phyloP scores from a whole-genome alignment of 345 rosid species.

The Psidium guajava region DNA sequence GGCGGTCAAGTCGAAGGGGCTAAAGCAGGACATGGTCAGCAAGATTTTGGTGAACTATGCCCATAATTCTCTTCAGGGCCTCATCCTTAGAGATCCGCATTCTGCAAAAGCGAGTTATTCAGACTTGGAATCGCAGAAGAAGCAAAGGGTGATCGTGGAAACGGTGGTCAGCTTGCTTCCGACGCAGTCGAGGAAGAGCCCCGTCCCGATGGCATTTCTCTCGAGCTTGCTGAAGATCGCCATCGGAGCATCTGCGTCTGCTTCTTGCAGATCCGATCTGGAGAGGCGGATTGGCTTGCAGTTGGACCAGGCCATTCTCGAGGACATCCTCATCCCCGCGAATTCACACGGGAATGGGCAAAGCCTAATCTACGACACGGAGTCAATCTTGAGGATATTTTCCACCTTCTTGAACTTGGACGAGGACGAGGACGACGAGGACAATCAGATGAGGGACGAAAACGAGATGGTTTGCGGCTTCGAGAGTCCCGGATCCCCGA shows the following conservation, averaged over 20 bases:
- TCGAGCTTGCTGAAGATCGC: constrained; percentile 76
- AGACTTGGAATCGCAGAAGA: constrained; percentile 60
- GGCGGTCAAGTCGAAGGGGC: constrained; percentile 79
- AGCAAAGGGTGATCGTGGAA: constrained; percentile 63
- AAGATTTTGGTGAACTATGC: constrained; percentile 78
- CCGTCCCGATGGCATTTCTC: constrained; percentile 82
- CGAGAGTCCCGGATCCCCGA: constrained; percentile 81
- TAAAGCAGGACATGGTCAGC: constrained; percentile 84
- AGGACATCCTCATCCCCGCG: constrained; percentile 69
- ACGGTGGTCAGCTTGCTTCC: constrained; percentile 67
- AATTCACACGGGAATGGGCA: constrained; percentile 45
- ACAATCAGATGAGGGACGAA: constrained; percentile 46
- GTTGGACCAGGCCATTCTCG: constrained; percentile 87
- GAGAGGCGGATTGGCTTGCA: constrained; percentile 91
- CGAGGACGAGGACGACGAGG: constrained; percentile 59
- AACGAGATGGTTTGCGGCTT: constrained; percentile 71
- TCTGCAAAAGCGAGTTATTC: constrained; percentile 37
- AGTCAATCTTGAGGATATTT: constrained; percentile 73
- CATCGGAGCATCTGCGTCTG: constrained; percentile 43
- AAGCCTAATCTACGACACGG: constrained; percentile 58
- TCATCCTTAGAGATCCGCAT: constrained; percentile 46
- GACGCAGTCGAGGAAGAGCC: constrained; percentile 71
- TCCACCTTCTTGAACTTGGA: constrained; percentile 74
- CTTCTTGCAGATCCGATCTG: constrained; percentile 67
- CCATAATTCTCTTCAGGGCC: constrained; percentile 67